These are phyloP conservation scores for Globisporangium sylvaticum DNA, from an alignment of 352 stramenopile genomes.

Conservation along the genomic window DNA sequence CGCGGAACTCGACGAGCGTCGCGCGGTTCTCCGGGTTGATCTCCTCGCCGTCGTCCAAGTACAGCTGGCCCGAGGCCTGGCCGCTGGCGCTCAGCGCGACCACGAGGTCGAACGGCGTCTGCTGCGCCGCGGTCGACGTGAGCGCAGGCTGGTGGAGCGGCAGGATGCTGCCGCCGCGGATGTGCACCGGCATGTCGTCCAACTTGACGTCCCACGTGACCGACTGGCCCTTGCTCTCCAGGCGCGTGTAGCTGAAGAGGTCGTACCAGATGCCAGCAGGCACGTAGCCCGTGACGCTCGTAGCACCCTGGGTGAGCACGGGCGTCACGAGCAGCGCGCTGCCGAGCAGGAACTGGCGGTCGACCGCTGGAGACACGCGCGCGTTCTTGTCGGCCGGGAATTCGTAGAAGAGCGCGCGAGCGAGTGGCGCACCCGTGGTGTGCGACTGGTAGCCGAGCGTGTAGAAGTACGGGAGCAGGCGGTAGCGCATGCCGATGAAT, in stretches of 20 bases:
- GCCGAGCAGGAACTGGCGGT: constrained; percentile 60
- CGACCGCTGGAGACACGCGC: constrained; percentile 22
- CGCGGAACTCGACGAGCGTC: constrained; percentile 34
- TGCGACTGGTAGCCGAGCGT: constrained; percentile 66
- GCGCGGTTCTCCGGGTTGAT: constrained; percentile 24
- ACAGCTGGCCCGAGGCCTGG: constrained; percentile 39
- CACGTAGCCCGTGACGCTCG: constrained; percentile 38
- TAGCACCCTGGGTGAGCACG: constrained; percentile 48
- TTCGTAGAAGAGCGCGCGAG: constrained; percentile 57
- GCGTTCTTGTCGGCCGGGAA: constrained; percentile 45
- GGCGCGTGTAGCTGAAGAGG: constrained; percentile 43
- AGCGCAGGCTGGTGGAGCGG: constrained; percentile 44
- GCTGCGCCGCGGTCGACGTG: constrained; percentile 37
- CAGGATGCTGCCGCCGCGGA: constrained; percentile 47
- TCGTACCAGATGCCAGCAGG: constrained; percentile 51
- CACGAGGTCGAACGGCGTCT: constrained; percentile 48
- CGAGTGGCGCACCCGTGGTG: constrained; percentile 37
- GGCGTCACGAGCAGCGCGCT: constrained; percentile 38
- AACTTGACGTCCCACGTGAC: constrained; percentile 34
- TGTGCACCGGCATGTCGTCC: constrained; percentile 56
- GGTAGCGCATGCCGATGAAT: constrained; percentile 70
- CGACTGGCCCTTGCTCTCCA: constrained; percentile 23
- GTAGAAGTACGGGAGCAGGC: constrained; percentile 77
- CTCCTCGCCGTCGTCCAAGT: constrained; percentile 50
- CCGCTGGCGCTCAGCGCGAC: constrained; percentile 26